Evolutionary conservation across 495 filamentous ascomycete genomes (phyloP).

Genomic region (Patellaria atrata): DNA sequence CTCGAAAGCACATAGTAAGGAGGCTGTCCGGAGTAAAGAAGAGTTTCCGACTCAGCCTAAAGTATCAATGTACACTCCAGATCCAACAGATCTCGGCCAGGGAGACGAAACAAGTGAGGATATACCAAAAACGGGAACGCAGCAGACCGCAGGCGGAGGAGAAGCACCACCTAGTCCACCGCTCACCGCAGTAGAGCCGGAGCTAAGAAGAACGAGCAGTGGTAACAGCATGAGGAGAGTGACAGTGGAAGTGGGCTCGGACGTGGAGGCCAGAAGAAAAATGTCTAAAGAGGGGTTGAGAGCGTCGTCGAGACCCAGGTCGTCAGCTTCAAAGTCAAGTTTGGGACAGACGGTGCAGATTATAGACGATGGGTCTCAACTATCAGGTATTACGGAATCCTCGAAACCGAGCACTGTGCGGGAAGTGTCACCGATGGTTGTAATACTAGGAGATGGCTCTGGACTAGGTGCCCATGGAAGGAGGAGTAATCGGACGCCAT

Average conservation of each 20-base stretch:
- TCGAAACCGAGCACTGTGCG: slow-evolving; percentile 14
- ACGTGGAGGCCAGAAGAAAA: slow-evolving; percentile 30
- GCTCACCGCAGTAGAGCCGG: slow-evolving; percentile 40
- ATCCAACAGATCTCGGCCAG: slow-evolving; percentile 57
- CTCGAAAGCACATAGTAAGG: slow-evolving; percentile 82
- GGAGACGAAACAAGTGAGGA: slow-evolving; percentile 22
- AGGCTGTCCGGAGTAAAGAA: slow-evolving; percentile 50
- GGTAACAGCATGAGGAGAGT: slow-evolving; percentile 24
- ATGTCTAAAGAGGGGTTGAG: slow-evolving; percentile 22
- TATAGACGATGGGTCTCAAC: slow-evolving; percentile 15
- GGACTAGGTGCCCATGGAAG: neutral
- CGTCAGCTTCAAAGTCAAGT: slow-evolving; percentile 21
- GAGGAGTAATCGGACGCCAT: slow-evolving; percentile 7
- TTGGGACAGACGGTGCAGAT: slow-evolving; percentile 15
- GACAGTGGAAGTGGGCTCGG: slow-evolving; percentile 26
- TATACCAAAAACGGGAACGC: slow-evolving; percentile 1
- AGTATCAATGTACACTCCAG: slow-evolving; percentile 59
- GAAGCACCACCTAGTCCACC: slow-evolving; percentile 46
- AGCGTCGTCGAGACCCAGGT: slow-evolving; percentile 21
- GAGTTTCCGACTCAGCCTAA: slow-evolving; percentile 33
- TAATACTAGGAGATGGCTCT: slow-evolving; percentile 9
- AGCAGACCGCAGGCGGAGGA: neutral
- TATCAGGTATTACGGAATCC: slow-evolving; percentile 9
- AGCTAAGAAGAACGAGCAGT: slow-evolving; percentile 35
- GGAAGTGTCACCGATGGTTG: too few species aligned